Percentiles rank a stretch among this genome's conserved stretches.
These are phyloP conservation scores for Cystobasidium slooffiae DNA, from an alignment of 1,284 basidiomycete genomes.

Conservation along the genomic window DNA sequence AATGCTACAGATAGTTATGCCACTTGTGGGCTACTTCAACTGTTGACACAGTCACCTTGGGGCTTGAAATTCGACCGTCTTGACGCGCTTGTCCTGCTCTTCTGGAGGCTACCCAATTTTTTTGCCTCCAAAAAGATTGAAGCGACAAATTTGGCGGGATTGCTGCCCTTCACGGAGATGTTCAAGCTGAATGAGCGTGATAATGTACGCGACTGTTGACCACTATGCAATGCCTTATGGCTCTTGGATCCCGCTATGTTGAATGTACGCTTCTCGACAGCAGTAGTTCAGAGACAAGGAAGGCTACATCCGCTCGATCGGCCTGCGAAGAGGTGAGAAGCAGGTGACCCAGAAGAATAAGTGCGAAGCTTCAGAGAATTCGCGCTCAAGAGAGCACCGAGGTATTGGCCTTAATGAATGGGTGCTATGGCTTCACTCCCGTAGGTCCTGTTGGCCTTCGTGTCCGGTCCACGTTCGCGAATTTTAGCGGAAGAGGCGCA, in stretches of 20 bases:
- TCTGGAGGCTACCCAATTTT: not conserved
- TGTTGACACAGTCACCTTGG: not conserved
- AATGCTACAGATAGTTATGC: not conserved
- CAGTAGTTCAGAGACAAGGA: conserved; percentile 12
- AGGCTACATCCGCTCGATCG: not conserved
- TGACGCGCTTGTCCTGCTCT: not conserved
- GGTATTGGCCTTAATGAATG: too few species aligned
- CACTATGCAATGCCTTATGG: too few species aligned
- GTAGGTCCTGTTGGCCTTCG: too few species aligned
- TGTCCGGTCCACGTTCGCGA: too few species aligned
- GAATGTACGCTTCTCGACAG: not conserved
- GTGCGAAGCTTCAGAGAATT: too few species aligned
- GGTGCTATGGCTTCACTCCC: too few species aligned
- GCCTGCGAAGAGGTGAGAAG: not conserved
- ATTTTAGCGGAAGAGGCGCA: too few species aligned
- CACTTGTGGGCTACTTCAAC: not conserved
- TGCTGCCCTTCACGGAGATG: too few species aligned
- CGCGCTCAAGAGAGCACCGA: too few species aligned
- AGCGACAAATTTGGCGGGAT: conserved; percentile 2
- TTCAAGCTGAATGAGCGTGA: too few species aligned
- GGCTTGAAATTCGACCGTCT: not conserved
- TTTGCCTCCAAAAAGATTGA: conserved; percentile 7
- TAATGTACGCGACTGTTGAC: too few species aligned
- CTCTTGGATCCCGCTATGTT: not conserved
- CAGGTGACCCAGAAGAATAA: too few species aligned